phyloP scores from a whole-genome alignment of 257 asterid species.

The Jacaranda mimosifolia region DNA sequence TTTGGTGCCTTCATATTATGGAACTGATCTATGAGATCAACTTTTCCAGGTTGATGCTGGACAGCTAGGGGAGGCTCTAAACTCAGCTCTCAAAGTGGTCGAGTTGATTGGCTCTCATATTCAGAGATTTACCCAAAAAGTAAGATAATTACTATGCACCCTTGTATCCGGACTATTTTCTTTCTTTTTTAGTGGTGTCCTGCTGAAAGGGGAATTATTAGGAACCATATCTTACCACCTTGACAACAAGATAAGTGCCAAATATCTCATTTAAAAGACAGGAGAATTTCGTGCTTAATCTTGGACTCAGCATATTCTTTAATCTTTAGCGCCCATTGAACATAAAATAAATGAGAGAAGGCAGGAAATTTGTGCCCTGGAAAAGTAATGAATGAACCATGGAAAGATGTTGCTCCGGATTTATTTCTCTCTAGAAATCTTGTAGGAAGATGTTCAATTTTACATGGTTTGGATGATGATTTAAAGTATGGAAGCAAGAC shows the following conservation, averaged over 20 bases:
- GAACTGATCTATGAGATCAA: constrained; percentile 21
- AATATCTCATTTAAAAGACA: too few species aligned
- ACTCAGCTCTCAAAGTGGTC: constrained; percentile 58
- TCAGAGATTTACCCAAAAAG: constrained; percentile 54
- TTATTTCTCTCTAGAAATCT: not conserved
- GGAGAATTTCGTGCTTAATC: too few species aligned
- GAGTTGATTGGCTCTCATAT: constrained; percentile 49
- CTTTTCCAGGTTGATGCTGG: constrained; percentile 47
- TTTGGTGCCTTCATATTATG: not conserved
- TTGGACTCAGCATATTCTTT: too few species aligned
- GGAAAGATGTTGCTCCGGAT: not conserved
- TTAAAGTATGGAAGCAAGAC: too few species aligned
- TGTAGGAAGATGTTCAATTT: not conserved
- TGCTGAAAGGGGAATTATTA: too few species aligned
- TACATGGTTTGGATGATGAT: not conserved
- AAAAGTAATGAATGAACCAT: too few species aligned
- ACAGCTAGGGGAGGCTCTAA: constrained; percentile 59
- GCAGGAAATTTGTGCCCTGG: too few species aligned
- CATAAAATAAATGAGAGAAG: too few species aligned
- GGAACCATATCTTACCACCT: too few species aligned
- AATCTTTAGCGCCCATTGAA: too few species aligned
- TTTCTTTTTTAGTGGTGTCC: not conserved
- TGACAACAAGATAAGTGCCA: too few species aligned
- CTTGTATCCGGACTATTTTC: not conserved
- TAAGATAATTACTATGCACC: constrained; percentile 33